A percentile compares a stretch with the other conserved stretches of the same genome.
phyloP scores from a whole-genome alignment of 768 basidiomycete genomes.

The Pisolithus albus region DNA sequence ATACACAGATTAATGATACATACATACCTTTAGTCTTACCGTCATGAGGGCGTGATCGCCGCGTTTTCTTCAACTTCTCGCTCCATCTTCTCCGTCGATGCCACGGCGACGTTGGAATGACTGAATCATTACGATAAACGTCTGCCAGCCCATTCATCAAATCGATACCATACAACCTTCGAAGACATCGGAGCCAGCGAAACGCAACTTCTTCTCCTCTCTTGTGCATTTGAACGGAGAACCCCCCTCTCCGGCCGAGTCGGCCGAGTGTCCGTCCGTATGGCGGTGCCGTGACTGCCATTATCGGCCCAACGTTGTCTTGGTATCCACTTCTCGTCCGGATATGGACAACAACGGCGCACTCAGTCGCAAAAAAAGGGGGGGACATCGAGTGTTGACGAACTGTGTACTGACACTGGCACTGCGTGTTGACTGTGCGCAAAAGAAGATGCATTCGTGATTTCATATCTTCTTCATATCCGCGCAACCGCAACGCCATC shows the following conservation, averaged over 20 bases:
- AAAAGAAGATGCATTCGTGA: background rate
- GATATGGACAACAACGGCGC: too few species aligned
- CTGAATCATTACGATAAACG: conserved; percentile 30
- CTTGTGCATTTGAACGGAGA: background rate
- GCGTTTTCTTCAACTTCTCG: conserved; percentile 18
- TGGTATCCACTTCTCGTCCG: too few species aligned
- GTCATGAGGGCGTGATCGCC: conserved; percentile 29
- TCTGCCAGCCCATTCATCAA: background rate
- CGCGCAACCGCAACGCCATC: conserved; percentile 14
- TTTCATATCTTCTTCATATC: conserved; percentile 23
- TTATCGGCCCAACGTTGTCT: too few species aligned
- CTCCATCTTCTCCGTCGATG: conserved; percentile 21
- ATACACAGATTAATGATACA: too few species aligned
- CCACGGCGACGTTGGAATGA: conserved; percentile 24
- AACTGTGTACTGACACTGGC: too few species aligned
- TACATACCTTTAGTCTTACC: conserved; percentile 19
- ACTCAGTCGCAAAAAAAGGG: too few species aligned
- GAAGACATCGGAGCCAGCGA: background rate
- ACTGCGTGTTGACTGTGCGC: background rate
- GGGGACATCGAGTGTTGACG: too few species aligned
- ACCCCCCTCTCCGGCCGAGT: background rate
- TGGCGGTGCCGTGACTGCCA: background rate
- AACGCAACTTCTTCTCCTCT: background rate
- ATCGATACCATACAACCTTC: background rate
- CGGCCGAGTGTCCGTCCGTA: background rate